Percentiles rank a stretch among this genome's conserved stretches.
Evolutionary conservation across 1,284 basidiomycete species (phyloP).

Genomic region (Marasmius oreades): DNA sequence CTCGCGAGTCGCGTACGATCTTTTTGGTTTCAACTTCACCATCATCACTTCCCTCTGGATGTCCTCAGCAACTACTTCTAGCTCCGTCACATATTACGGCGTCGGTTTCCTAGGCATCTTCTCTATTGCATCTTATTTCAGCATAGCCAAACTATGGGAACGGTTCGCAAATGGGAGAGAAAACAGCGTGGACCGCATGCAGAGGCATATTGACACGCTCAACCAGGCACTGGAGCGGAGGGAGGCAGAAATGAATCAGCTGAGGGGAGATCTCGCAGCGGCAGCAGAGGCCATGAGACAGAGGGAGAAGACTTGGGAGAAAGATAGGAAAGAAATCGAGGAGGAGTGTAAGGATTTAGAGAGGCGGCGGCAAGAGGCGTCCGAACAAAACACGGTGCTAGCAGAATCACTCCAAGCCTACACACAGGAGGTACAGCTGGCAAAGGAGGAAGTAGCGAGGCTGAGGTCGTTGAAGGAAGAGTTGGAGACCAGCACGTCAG

Average conservation of each 20-base stretch:
- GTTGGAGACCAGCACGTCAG: constrained; percentile 11
- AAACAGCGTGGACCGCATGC: neutral
- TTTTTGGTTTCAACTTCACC: neutral
- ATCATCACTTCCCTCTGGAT: neutral
- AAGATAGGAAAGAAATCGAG: neutral
- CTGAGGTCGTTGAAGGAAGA: constrained; percentile 19
- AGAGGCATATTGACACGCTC: neutral
- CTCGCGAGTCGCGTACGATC: neutral
- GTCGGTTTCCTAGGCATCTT: neutral
- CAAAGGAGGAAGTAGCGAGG: neutral
- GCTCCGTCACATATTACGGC: constrained; percentile 1
- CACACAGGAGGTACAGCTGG: neutral
- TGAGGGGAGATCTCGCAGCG: neutral
- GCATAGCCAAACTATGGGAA: neutral
- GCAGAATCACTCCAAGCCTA: neutral
- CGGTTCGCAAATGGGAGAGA: neutral
- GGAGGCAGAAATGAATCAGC: neutral
- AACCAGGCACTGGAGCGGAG: neutral
- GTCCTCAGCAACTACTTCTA: neutral
- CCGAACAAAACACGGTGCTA: neutral
- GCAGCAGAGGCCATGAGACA: neutral
- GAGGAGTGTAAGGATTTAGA: neutral
- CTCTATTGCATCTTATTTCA: neutral
- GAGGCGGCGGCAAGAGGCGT: neutral
- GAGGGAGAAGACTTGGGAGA: neutral